A percentile compares a stretch with the other conserved stretches of the same genome.
These are phyloP conservation scores for Eimeria sp. DNA, from an alignment of 169 alveolate genomes.

Conservation along the genomic window DNA sequence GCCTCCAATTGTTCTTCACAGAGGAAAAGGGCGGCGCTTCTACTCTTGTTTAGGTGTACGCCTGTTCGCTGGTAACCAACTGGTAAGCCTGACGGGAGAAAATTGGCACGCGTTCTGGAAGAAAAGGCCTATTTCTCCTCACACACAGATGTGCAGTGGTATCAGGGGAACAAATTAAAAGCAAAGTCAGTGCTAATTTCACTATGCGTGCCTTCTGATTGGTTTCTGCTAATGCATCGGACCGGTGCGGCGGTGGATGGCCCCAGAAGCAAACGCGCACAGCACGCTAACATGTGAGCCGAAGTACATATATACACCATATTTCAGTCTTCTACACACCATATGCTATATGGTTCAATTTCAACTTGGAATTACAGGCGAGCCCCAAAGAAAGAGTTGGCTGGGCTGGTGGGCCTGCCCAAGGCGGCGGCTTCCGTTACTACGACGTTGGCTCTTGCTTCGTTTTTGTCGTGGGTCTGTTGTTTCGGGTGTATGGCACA, in stretches of 20 bases:
- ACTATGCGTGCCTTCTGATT: neutral
- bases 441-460: neutral
- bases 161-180: no score
- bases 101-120: neutral
- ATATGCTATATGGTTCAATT: neutral
- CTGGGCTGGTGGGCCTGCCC: conserved; percentile 79
- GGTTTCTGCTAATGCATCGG: neutral
- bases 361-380: neutral
- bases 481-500: conserved; percentile 24
- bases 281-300: neutral
- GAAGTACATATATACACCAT: neutral
- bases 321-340: neutral
- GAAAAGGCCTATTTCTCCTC: neutral
- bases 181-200: neutral
- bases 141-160: neutral
- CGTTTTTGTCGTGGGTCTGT: neutral
- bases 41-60: neutral
- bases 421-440: conserved; percentile 63
- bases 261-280: neutral
- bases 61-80: neutral
- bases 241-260: conserved; percentile 43
- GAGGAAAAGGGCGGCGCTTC: neutral
- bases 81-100: neutral
- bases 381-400: conserved; percentile 61
- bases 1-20: neutral